Evolutionary conservation across 2,329 filamentous ascomycete genomes (phyloP), one percentile per base, ranked within the genome.

Genomic region (Sporothrix phasma): DNA sequence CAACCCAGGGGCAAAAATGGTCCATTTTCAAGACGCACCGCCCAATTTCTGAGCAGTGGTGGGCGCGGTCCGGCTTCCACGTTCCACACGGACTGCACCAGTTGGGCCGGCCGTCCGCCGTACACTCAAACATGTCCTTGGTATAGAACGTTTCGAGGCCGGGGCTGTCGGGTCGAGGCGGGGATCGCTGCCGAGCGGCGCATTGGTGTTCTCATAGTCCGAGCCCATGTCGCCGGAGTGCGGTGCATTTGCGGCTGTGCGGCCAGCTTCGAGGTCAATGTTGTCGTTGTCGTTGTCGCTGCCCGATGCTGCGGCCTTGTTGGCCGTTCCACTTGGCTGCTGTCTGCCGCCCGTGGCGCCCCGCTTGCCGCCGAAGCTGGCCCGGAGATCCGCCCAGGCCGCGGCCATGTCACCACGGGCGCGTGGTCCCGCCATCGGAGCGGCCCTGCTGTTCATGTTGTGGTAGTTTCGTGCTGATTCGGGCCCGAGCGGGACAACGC

Each of bases 1-100:
- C 93, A n/a, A 96, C 92, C 89, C 88, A 97, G 0, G 93, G 94
- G 71, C 94, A 99, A 71, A 92, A 94, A 72, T 97, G 93, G 68
- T 97, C 93, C 88, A 97, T 94, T 71, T 94, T 94, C 46, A 83
- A 78, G 24, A 96, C 88, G 71, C 93, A 97, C 49, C 91, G 82
- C 59, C 85, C 85, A 13, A 94, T 78, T 72, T 96, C 90, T 61
- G 87, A 87, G 71, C 89, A 95, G 74, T 97, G 93, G 73, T 96
- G 92, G 2, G 88, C 84, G 3, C 93, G 83, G 71, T 97, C 93
- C 0, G 89, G 86, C 74, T 97, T 97, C 85, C 89, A 96, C 68
- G 88, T 90, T 64, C 84, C 84, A 73, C 93, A 99, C 61, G 84
- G 83, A 3, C 86, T 87, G 76, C 93, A 99, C 86, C 90, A 97